Percentiles rank a stretch among this genome's conserved stretches.
These are phyloP conservation scores for Dictyostelium intermedium DNA, from an alignment of 78 protist species.

Conservation along the genomic window DNA sequence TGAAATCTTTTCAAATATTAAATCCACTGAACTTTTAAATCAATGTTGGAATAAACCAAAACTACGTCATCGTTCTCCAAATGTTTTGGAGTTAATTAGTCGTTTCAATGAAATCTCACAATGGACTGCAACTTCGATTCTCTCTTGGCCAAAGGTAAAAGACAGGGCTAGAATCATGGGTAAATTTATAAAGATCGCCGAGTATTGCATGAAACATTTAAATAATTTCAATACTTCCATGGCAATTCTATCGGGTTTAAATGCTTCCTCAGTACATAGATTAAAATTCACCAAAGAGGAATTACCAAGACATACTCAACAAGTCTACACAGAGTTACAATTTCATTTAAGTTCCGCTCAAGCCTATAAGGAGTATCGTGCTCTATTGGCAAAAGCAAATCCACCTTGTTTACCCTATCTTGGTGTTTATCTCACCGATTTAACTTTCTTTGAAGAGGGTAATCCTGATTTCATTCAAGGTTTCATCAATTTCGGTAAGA, in stretches of 20 bases:
- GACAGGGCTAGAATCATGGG: constrained; percentile 78
- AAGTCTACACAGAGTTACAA: constrained; percentile 21
- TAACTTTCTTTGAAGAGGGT: constrained; percentile 82
- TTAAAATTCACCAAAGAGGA: constrained; percentile 74
- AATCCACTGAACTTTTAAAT: constrained; percentile 83
- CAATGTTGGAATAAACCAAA: constrained; percentile 89
- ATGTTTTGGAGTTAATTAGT: constrained; percentile 56
- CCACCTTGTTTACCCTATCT: constrained; percentile 73
- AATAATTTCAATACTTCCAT: constrained; percentile 69
- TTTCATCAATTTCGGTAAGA: constrained; percentile 69
- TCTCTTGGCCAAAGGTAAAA: constrained; percentile 18
- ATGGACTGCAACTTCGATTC: constrained; percentile 81
- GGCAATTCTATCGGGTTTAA: constrained; percentile 78
- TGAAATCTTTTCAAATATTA: constrained; percentile 79
- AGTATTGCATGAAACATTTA: constrained; percentile 29
- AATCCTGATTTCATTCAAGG: constrained; percentile 73
- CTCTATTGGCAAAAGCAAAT: constrained; percentile 32
- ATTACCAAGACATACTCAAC: constrained; percentile 73
- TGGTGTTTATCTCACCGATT: constrained; percentile 79
- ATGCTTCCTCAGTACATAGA: constrained; percentile 64
- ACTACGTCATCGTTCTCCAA: constrained; percentile 80
- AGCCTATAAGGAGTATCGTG: constrained; percentile 58
- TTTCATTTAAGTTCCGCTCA: neutral
- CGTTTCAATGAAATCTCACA: constrained; percentile 78
- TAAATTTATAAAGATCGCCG: constrained; percentile 73